Base-by-base conservation (phyloP, 306 rosid genomes). In the Glycine soja region DNA sequence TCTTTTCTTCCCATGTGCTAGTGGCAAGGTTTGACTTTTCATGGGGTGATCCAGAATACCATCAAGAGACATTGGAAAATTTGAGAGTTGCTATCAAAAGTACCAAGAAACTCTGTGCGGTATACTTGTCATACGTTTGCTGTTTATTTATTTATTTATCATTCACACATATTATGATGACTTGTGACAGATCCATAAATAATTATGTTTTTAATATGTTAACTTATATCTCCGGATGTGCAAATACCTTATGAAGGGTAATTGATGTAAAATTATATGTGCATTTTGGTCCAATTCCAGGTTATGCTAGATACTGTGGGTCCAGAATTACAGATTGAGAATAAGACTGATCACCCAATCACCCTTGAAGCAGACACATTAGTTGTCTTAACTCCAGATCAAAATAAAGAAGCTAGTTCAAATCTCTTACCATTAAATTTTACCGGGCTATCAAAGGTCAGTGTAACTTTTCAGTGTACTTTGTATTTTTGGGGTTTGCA, bases 11-110 rank as follows among this genome's bases (percentile, higher is more conserved):
- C 40, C 54, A 48, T 78, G 81, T 75, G 53, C 76, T 82, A 93
- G 98, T 93, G 83, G 98, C 97, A 15, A 83, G 98, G 86, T 89
- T 93, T 58, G 98, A 93, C 70, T 91, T 91, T 81, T 91, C 98
- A 30, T 91, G 95, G 98, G 92, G 97, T 10, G 91, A 93, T 82
- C 58, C 87, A 19, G 90, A 88, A 61, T 93, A 86, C 78, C 98
- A 93, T 85, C 98, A 91, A 89, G 93, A 91, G 90, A 85, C 98
- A 45, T 48, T 90, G 82, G 93, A 89, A 84, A 93, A 93, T 79
- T 81, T 93, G 80, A 91, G 77, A 85, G 72, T 66, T 62, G 97
- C 98, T 24, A 65, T 93, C 75, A 90, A 87, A 77, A 56, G 42
- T 19, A 85, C 98, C 69, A 79, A 72, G 73, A 93, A 91, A 88